Evolutionary conservation across 257 asterid genomes (phyloP).

Genomic region (Ballota nigra): DNA sequence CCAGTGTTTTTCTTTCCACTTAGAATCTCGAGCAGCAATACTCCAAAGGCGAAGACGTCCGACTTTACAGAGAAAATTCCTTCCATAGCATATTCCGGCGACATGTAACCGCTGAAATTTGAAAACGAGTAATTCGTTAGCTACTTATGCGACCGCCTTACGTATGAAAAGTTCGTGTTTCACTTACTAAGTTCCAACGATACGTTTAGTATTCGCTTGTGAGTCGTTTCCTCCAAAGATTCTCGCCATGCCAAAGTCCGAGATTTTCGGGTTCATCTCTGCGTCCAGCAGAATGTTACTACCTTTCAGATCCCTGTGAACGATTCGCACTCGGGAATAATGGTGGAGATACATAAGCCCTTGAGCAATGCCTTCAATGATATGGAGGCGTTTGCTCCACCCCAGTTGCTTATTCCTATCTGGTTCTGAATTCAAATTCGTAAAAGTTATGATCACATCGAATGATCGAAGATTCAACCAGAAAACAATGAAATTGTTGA

Average conservation of each 20-base stretch:
- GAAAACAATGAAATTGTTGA: background rate
- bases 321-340: conserved; percentile 35
- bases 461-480: background rate
- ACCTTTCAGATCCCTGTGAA: conserved; percentile 44
- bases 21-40: conserved; percentile 28
- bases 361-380: conserved; percentile 50
- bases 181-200: conserved; percentile 50
- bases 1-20: conserved; percentile 32
- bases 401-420: conserved; percentile 16
- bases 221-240: conserved; percentile 32
- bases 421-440: background rate
- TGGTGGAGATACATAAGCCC: conserved; percentile 51
- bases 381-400: conserved; percentile 33
- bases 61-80: conserved; percentile 28
- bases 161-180: background rate
- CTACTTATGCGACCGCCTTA: background rate
- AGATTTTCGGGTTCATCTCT: conserved; percentile 47
- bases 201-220: background rate
- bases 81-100: conserved; percentile 30
- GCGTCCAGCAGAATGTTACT: conserved; percentile 39
- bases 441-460: background rate
- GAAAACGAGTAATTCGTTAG: background rate
- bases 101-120: conserved; percentile 29
- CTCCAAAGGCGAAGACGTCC: conserved; percentile 33
- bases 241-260: conserved; percentile 54